Conservation (phyloP, 257 asterid genomes). For the Nemophila menziesii region DNA sequence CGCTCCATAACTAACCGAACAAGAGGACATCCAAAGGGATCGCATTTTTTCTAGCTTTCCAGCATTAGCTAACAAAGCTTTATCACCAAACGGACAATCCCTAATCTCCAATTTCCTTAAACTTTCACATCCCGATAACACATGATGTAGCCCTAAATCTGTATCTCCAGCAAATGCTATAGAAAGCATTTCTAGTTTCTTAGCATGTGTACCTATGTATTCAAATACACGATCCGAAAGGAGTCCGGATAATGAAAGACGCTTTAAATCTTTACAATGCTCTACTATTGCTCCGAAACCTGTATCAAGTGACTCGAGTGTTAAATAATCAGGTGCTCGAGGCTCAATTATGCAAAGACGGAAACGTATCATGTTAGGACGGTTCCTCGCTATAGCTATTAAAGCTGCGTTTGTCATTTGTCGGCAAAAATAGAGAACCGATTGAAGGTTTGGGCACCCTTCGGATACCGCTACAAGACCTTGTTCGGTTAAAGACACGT, state of each 20-base stretch:
- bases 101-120: constrained; percentile 86
- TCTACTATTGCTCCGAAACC: constrained; percentile 96
- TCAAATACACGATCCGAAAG: constrained; percentile 70
- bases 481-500: constrained; percentile 67
- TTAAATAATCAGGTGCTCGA: constrained; percentile 56
- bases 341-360: constrained; percentile 87
- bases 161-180: constrained; percentile 95
- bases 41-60: constrained; percentile 99
- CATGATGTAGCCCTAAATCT: constrained; percentile 78
- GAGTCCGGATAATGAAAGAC: constrained; percentile 88
- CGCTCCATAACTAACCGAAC: constrained; percentile 84
- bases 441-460: constrained; percentile 86
- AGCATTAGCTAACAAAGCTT: constrained; percentile 89
- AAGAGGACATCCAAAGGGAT: constrained; percentile 99
- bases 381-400: constrained; percentile 54
- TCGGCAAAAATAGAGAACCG: constrained; percentile 90
- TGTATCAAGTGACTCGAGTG: constrained; percentile 63
- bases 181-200: constrained; percentile 90
- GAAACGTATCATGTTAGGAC: constrained; percentile 65
- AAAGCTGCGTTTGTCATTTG: constrained; percentile 94
- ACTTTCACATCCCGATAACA: constrained; percentile 80
- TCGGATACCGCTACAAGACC: constrained; percentile 85
- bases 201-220: constrained; percentile 70
- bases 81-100: constrained; percentile 95
- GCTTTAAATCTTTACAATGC: constrained; percentile 57